Conservation (phyloP, 176 grass and related monocot genomes). For the Paspalum vaginatum region DNA sequence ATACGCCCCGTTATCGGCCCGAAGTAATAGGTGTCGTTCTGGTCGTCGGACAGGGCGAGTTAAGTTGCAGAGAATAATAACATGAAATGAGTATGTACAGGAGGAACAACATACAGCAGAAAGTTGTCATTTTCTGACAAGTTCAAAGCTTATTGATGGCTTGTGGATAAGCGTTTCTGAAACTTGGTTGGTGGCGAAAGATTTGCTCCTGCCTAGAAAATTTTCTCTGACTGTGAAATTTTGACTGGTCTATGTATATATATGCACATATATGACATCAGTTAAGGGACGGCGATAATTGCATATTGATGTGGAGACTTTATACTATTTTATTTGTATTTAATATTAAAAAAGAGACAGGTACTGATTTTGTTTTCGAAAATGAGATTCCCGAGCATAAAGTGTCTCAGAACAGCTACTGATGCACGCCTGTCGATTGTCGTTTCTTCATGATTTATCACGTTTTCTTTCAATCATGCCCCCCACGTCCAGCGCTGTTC, state of each 20-base stretch:
- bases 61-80: not conserved
- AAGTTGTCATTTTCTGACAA: not conserved
- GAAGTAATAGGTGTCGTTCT: constrained; percentile 69
- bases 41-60: not conserved
- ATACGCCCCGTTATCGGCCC: constrained; percentile 76
- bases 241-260: no score
- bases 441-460: not conserved
- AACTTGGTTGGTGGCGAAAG: not conserved
- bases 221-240: no score
- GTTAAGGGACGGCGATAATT: not conserved
- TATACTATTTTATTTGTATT: no score
- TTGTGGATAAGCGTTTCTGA: constrained; percentile 11
- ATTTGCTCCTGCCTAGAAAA: not conserved
- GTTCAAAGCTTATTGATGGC: not conserved
- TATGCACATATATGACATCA: no score
- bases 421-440: not conserved
- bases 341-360: no score
- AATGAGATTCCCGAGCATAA: no score
- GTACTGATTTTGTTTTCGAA: no score
- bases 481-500: not conserved
- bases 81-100: not conserved
- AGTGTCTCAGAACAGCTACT: no score
- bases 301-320: not conserved
- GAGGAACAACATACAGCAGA: not conserved
- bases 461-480: not conserved